phyloP scores from a whole-genome alignment of 2,329 filamentous ascomycete species.

The Aaosphaeria arxii region DNA sequence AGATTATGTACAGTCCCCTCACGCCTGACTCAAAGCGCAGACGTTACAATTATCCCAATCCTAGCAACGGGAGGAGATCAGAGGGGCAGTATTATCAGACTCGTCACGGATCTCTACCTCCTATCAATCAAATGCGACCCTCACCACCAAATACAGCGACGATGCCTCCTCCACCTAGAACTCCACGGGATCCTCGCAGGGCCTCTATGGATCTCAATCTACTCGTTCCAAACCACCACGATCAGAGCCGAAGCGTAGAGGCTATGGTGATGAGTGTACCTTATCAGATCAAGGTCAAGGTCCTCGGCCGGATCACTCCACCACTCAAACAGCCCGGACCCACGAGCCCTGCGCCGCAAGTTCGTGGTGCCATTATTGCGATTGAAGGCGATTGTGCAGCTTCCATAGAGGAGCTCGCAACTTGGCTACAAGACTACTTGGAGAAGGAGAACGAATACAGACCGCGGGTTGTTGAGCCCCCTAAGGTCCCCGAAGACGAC shows the following conservation, averaged over 20 bases:
- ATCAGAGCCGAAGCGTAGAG: constrained; percentile 55
- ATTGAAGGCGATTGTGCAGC: constrained; percentile 71
- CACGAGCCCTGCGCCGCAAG: constrained; percentile 33
- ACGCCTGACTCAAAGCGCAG: constrained; percentile 35
- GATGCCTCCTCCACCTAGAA: constrained; percentile 30
- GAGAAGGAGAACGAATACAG: constrained; percentile 51
- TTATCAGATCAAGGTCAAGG: constrained; percentile 71
- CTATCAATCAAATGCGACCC: constrained; percentile 22
- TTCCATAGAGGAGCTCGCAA: constrained; percentile 64
- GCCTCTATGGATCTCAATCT: constrained; percentile 18
- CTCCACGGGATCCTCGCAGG: constrained; percentile 26
- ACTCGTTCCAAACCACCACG: constrained; percentile 18
- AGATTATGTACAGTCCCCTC: constrained; percentile 25
- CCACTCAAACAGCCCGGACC: constrained; percentile 48
- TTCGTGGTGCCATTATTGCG: constrained; percentile 76
- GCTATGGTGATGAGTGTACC: constrained; percentile 74
- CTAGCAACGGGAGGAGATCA: constrained; percentile 58
- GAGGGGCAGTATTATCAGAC: constrained; percentile 43
- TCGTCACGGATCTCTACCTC: constrained; percentile 33
- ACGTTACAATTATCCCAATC: constrained; percentile 33
- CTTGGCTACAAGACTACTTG: constrained; percentile 58
- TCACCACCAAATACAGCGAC: constrained; percentile 30
- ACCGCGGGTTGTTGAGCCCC: constrained; percentile 50
- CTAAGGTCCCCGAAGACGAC: constrained; percentile 36
- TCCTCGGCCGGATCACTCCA: constrained; percentile 73